phyloP scores from a whole-genome alignment of 305 asterid genomes.

The Fraxinus velutina region DNA sequence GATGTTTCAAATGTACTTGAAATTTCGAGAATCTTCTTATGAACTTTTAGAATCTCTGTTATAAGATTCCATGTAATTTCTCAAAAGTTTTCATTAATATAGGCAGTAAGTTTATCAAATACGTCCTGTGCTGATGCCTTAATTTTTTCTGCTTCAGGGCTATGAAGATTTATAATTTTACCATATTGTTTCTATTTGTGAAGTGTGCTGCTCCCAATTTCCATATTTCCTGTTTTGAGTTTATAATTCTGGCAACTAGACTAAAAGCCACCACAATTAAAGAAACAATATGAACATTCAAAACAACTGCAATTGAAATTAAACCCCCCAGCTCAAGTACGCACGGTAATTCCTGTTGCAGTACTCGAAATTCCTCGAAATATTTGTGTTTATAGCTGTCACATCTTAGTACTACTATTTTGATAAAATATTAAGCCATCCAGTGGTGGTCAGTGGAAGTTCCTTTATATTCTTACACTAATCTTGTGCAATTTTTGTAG shows the following conservation, averaged over 20 bases:
- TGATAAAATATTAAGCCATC: conserved; percentile 5
- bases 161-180: background rate
- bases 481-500: background rate
- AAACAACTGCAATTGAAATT: background rate
- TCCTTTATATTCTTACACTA: background rate
- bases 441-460: conserved; percentile 9
- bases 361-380: background rate
- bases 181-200: background rate
- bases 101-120: background rate
- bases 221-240: background rate
- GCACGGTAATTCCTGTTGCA: background rate
- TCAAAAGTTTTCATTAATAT: conserved; percentile 4
- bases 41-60: background rate
- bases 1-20: conserved; percentile 1
- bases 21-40: conserved; percentile 4
- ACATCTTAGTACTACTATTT: conserved; percentile 4
- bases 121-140: background rate
- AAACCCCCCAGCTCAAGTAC: background rate
- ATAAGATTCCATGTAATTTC: background rate
- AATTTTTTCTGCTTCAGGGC: background rate
- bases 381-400: background rate
- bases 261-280: conserved; percentile 2
- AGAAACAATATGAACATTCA: background rate
- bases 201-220: background rate
- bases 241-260: conserved; percentile 11